These are phyloP conservation scores for Chlorencoelia australis DNA, from an alignment of 2,329 filamentous ascomycete genomes.

Conservation along the genomic window DNA sequence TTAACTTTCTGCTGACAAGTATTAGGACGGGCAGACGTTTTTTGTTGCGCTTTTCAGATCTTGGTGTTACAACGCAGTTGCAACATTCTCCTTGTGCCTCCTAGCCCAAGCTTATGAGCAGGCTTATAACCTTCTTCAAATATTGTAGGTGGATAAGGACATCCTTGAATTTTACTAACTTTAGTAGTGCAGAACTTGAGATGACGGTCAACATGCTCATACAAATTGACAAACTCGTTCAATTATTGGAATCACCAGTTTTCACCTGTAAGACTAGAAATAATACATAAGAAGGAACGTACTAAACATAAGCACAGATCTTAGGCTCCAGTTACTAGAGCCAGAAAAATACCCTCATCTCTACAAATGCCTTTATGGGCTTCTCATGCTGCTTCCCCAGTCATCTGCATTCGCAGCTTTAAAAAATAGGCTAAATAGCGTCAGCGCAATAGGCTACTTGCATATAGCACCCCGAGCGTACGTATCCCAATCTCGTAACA, in stretches of 20 bases:
- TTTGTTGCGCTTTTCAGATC: conserved; percentile 91
- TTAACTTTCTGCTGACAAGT: conserved; percentile 8
- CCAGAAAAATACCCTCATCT: conserved; percentile 90
- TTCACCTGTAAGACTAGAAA: conserved; percentile 83
- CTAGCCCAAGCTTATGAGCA: conserved; percentile 97
- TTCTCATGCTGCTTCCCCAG: conserved; percentile 96
- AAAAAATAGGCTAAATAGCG: conserved; percentile 93
- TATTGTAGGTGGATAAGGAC: conserved; percentile 52
- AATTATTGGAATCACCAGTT: conserved; percentile 91
- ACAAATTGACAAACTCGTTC: conserved; percentile 96
- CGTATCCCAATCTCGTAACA: conserved; percentile 35
- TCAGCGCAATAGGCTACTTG: conserved; percentile 91
- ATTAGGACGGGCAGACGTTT: conserved; percentile 81
- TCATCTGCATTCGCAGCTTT: conserved; percentile 93
- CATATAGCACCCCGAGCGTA: conserved; percentile 75
- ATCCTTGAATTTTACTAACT: conserved; percentile 17
- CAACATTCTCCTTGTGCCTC: conserved; percentile 90
- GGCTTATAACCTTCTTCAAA: conserved; percentile 88
- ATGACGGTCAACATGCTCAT: conserved; percentile 99
- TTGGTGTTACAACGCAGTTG: conserved; percentile 98
- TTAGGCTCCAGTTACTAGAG: conserved; percentile 88
- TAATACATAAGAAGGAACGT: not conserved
- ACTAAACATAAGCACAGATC: conserved; percentile 44
- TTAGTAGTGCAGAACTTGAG: conserved; percentile 74
- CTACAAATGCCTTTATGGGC: conserved; percentile 94